These are phyloP conservation scores for Populus tomentosa DNA, from an alignment of 441 rosid genomes.

Conservation along the genomic window DNA sequence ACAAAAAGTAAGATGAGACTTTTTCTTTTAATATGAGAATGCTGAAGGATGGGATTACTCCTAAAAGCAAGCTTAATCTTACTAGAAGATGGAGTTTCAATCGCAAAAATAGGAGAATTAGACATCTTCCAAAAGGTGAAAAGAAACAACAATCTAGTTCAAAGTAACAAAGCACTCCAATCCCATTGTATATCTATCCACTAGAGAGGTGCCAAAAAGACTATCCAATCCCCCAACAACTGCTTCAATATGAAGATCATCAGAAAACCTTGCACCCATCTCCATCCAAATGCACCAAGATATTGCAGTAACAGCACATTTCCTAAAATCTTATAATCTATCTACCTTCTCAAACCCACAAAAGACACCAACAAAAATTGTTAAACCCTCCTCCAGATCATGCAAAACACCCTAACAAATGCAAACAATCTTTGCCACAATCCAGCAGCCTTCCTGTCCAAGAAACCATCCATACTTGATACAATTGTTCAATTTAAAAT, in stretches of 20 bases:
- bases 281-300: background rate
- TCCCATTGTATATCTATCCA: background rate
- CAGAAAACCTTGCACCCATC: background rate
- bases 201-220: background rate
- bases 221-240: background rate
- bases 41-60: too few relatives aligned
- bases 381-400: background rate
- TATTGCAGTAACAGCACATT: background rate
- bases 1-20: conserved; percentile 13
- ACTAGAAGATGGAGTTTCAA: background rate
- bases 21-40: too few relatives aligned
- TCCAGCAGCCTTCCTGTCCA: background rate
- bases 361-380: background rate
- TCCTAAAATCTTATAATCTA: background rate
- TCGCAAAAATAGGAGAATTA: background rate
- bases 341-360: background rate
- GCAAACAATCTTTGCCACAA: background rate
- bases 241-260: background rate
- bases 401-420: background rate
- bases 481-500: background rate
- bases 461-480: background rate
- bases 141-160: background rate
- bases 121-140: background rate
- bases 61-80: background rate
- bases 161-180: background rate